These are phyloP conservation scores for Erodium texanum DNA, from an alignment of 441 rosid species.

Conservation along the genomic window DNA sequence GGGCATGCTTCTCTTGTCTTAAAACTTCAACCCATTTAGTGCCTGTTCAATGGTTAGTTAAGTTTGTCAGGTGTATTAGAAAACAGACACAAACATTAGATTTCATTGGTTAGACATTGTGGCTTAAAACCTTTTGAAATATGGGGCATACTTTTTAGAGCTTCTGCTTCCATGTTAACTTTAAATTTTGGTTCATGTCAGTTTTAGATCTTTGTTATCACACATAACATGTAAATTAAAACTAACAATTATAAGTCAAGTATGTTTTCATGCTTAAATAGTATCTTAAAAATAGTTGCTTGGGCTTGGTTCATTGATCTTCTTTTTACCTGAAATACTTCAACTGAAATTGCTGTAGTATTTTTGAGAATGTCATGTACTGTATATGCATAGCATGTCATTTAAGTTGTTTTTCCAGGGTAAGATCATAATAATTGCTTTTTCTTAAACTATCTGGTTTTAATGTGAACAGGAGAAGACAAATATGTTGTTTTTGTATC, in stretches of 20 bases:
- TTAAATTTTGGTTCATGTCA: neutral
- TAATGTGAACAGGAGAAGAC: conserved; percentile 55
- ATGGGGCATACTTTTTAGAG: neutral
- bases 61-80: neutral
- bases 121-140: neutral
- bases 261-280: neutral
- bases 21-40: neutral
- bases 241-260: neutral
- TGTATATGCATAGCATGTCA: neutral
- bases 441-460: conserved; percentile 20
- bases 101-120: neutral
- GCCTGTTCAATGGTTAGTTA: neutral
- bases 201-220: neutral
- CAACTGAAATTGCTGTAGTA: conserved; percentile 10
- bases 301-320: neutral
- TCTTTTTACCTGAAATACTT: conserved; percentile 2
- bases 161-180: neutral
- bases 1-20: conserved; percentile 4
- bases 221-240: conserved; percentile 1
- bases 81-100: neutral
- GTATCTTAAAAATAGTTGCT: neutral
- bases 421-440: neutral
- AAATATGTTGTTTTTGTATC: conserved; percentile 75
- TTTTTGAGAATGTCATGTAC: neutral
- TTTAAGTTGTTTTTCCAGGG: conserved; percentile 8